Conservation (phyloP, 345 rosid genomes). For the Lepidium didymum region DNA sequence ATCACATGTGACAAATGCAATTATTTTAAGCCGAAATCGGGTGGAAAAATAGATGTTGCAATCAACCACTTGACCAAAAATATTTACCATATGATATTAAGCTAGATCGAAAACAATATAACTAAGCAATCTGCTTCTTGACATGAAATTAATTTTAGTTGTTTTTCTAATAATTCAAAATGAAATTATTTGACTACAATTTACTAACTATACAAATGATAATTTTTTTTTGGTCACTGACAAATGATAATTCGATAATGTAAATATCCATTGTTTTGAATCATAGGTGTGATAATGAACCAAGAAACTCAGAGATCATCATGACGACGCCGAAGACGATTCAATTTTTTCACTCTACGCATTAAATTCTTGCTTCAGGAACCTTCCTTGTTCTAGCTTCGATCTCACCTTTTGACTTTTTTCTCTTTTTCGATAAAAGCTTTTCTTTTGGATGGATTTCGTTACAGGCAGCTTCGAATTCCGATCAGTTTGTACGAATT, state of each 20-base stretch:
- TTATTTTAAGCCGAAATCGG: too few relatives aligned
- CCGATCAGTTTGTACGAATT: neutral
- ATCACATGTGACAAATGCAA: too few relatives aligned
- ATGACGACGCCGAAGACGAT: constrained; percentile 1
- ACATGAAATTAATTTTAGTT: too few relatives aligned
- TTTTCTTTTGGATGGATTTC: neutral
- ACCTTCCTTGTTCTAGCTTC: neutral
- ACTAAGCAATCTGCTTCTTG: too few relatives aligned
- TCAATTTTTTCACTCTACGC: neutral
- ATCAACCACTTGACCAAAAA: too few relatives aligned
- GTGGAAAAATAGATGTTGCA: too few relatives aligned
- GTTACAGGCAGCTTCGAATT: neutral
- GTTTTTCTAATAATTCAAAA: neutral
- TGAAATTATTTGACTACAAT: neutral
- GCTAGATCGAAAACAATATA: too few relatives aligned
- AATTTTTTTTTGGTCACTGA: too few relatives aligned
- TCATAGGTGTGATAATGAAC: constrained; percentile 14
- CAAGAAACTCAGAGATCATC: constrained; percentile 12
- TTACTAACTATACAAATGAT: neutral
- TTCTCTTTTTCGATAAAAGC: neutral
- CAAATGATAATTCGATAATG: too few relatives aligned
- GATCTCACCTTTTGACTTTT: neutral
- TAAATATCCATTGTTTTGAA: neutral
- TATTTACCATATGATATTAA: too few relatives aligned
- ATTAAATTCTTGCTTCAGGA: neutral